phyloP scores from a whole-genome alignment of 176 grass and related monocot genomes.

The Metroxylon sagu region DNA sequence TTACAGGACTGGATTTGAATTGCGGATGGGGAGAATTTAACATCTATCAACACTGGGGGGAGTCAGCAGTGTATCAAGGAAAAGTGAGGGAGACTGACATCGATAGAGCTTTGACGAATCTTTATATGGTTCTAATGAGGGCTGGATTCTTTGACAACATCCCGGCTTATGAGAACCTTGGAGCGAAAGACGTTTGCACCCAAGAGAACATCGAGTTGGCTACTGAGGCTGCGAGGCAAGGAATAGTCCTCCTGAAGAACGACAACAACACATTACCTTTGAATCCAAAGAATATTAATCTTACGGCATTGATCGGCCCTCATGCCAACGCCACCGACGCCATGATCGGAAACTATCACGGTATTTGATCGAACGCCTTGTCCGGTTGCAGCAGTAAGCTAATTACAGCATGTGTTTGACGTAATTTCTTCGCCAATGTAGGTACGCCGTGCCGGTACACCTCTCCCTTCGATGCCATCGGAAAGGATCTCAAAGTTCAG shows the following conservation, averaged over 20 bases:
- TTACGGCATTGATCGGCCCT: not conserved
- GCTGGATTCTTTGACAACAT: not conserved
- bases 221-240: not conserved
- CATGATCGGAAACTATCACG: not conserved
- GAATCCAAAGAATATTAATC: not conserved
- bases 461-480: not conserved
- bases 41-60: not conserved
- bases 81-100: not conserved
- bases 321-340: not conserved
- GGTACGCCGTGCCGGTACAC: not conserved
- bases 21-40: not conserved
- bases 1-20: constrained; percentile 3
- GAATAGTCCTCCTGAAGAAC: constrained; percentile 1
- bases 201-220: not conserved
- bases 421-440: not conserved
- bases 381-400: not conserved
- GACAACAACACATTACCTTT: not conserved
- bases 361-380: not conserved
- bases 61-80: not conserved
- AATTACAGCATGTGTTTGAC: not conserved
- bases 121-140: not conserved
- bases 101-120: constrained; percentile 1
- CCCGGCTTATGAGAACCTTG: not conserved
- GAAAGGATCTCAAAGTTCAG: not conserved
- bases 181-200: not conserved